Evolutionary conservation across 1,139 yeast species (phyloP), one percentile per base, ranked within the genome.

Genomic region (Yamadazyma taylorii): DNA sequence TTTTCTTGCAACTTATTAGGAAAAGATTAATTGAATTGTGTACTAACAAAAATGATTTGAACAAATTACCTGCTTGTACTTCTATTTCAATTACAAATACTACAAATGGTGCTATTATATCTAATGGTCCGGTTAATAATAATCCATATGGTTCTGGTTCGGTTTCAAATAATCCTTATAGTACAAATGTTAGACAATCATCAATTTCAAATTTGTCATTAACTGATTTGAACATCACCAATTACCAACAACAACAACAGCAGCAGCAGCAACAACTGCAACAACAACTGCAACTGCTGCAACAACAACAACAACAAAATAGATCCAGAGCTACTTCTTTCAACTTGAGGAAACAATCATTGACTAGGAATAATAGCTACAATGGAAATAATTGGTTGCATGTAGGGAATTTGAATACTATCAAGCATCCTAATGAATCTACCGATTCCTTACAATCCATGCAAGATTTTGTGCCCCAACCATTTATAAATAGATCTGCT

Each of bases 401-500:
- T 51, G 73, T 71, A 30, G 76, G 76, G 2, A 71, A 70, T 45
- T 58, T 71, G 41, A 61, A 55, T 45, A 64, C 58, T 34, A 59
- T 67, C 17, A 60, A 69, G 41, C 46, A 56, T 31, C 52, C 58
- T 8, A 59, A 63, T 43, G 58, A 51, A 11, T 66, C 73, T 39
- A 61, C 75, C 0, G 77, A 70, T 42, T 66, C 73, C 3, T 61
- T 70, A 42, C 74, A 67, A 45, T 67, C 72, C 36, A 63, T 69
- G 59, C 73, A 64, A 47, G 75, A 70, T 49, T 69, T 52, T 44
- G 75, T 69, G 1, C 73, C 75, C 1, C 74, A 66, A 39, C 57
- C 69, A 9, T 58, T 64, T 29, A 66, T 69, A 19, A 60, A 60
- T 41, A 50, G 70, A 36, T 55, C 64, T 22, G 63, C 66, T 7